Evolutionary conservation across 2,329 filamentous ascomycete species (phyloP), one percentile per base, ranked within the genome.

Genomic region (Phialophora chinensis): DNA sequence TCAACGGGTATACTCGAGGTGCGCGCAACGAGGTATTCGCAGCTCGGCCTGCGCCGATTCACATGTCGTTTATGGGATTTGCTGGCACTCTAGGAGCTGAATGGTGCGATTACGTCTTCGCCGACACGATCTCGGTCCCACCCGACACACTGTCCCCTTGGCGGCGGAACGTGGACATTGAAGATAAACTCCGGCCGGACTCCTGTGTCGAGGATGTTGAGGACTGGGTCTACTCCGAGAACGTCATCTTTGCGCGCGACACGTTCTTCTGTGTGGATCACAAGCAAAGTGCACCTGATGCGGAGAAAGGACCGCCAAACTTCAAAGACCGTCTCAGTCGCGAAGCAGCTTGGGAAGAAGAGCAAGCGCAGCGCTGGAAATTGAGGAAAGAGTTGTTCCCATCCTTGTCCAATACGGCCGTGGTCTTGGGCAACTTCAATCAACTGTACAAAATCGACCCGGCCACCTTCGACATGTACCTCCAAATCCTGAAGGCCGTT

Each of bases 41-140:
- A 25, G 95, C 95, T 25, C 88, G 96, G 29, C 92, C 95, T 17
- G 93, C 93, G 1, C 95, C 95, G 0, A 92, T 99, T 52, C 95
- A 99, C 72, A 99, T 99, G 95, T 97, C 95, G 0, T 99, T 99
- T 75, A 99, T 99, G 95, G 95, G 95, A 0, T 99, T 99, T 76
- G 95, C 95, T 0, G 95, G 95, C 10, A 97, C 94, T 0, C 82
- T 99, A 0, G 95, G 95, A 5, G 95, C 95, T 2, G 95, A 99
- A 76, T 99, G 95, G 95, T 99, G 95, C 73, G 95, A 99, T 77
- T 99, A 99, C 75, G 88, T 99, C 17, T 86, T 98, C 29, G 93
- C 95, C 3, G 95, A 99, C 74, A 84, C 90, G 59, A 94, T 90
- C 1, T 93, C 95, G 0, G 90, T 99, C 61, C 95, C 95, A 0